These are phyloP conservation scores for Leishmania gerbilli DNA, from an alignment of 208 protist genomes.

Conservation along the genomic window DNA sequence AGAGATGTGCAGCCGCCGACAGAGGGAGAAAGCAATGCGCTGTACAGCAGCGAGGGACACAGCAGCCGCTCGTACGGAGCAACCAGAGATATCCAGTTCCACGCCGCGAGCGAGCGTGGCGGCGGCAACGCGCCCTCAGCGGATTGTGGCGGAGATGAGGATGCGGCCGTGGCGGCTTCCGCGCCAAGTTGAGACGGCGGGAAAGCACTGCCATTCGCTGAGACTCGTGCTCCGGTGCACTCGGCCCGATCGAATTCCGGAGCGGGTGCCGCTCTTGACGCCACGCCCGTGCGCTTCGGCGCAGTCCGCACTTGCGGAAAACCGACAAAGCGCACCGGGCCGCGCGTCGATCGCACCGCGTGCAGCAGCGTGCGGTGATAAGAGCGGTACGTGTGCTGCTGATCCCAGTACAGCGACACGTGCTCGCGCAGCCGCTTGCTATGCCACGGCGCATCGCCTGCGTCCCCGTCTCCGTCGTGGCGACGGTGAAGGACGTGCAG, in stretches of 20 bases:
- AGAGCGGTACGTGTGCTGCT: slow-evolving; percentile 23
- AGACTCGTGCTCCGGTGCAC: background rate
- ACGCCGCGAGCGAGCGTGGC: slow-evolving; percentile 25
- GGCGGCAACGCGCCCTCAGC: background rate
- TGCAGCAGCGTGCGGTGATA: slow-evolving; percentile 38
- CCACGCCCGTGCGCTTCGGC: background rate
- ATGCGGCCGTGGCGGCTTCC: background rate
- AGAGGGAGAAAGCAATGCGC: slow-evolving; percentile 46
- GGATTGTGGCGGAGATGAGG: background rate
- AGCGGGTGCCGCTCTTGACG: background rate
- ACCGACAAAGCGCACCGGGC: slow-evolving; percentile 43
- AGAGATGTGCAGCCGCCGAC: slow-evolving; percentile 14
- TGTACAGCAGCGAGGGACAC: slow-evolving; percentile 66
- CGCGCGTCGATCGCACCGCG: slow-evolving; percentile 46
- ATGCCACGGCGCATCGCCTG: background rate
- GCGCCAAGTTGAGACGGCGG: background rate
- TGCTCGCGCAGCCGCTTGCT: slow-evolving; percentile 37
- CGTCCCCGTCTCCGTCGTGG: slow-evolving; percentile 13
- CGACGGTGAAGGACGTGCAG: slow-evolving; percentile 38
- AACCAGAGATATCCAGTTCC: slow-evolving; percentile 37
- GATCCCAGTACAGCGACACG: slow-evolving; percentile 43
- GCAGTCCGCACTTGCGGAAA: slow-evolving; percentile 40
- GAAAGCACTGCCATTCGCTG: background rate
- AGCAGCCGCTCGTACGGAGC: slow-evolving; percentile 58
- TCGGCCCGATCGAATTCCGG: no score